Evolutionary conservation across 441 rosid genomes (phyloP).

Genomic region (Raphanus hybrid): DNA sequence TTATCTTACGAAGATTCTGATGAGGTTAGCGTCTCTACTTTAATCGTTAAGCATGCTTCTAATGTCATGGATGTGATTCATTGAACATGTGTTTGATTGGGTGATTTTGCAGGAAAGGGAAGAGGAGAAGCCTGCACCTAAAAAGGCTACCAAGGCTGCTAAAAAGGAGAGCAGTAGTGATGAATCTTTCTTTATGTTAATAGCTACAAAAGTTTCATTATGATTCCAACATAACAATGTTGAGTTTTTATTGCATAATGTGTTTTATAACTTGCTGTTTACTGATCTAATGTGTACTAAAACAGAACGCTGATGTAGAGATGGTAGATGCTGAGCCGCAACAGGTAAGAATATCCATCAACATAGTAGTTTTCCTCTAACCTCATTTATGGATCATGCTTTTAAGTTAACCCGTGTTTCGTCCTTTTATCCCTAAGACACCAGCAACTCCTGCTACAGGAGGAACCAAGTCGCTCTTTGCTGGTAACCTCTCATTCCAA

Average conservation of each 20-base stretch:
- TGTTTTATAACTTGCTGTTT: neutral
- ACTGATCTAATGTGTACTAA: neutral
- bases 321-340: constrained; percentile 65
- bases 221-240: too few species aligned
- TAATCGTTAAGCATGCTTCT: neutral
- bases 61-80: neutral
- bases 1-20: constrained; percentile 46
- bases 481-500: constrained; percentile 67
- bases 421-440: constrained; percentile 45
- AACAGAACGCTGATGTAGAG: constrained; percentile 64
- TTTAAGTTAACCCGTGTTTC: neutral
- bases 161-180: constrained; percentile 60
- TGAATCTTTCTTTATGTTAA: constrained; percentile 32
- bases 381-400: neutral
- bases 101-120: constrained; percentile 43
- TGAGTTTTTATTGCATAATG: neutral
- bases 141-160: constrained; percentile 44
- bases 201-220: neutral
- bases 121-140: constrained; percentile 52
- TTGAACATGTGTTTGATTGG: neutral
- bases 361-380: neutral
- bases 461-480: constrained; percentile 72
- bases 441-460: constrained; percentile 54
- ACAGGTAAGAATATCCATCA: constrained; percentile 33
- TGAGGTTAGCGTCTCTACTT: constrained; percentile 31